Base-by-base conservation (phyloP, 495 filamentous ascomycete genomes). In the Podospora sp. region DNA sequence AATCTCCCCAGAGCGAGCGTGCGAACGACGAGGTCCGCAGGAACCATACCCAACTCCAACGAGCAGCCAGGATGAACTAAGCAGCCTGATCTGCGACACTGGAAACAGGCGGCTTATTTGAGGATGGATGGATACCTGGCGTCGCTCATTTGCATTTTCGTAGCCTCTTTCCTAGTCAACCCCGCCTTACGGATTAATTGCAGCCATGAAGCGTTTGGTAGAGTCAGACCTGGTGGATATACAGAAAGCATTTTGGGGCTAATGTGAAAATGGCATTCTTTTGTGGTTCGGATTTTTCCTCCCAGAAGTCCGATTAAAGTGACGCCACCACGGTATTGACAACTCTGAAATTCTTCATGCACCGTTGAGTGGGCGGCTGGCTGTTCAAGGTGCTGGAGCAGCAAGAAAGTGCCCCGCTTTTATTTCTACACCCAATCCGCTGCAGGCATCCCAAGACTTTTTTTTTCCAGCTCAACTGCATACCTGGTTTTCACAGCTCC, bases 1-100 rank as follows among this genome's bases (percentile, higher is more conserved):
- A 8, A 6, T n/a, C n/a, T 51, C 24, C 12, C 2, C 35, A 67
- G 65, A 63, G 59, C 60, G 65, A 67, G 9, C 16, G 8, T 7
- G 65, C 52, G 14, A 26, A 65, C 63, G 35, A 58, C 33, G 51
- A 65, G 50, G 63, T 65, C 1, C 51, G 63, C 27, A 49, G 33
- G 9, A 29, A 65, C 56, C 56, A 59, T 22, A 33, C 18, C 24
- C 2, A 59, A 9, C 26, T 59, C 8, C 21, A 62, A 21, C 33
- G 60, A 35, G 60, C 60, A 7, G 60, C 60, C 21, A 46, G 60
- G 60, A 49, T 62, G 60, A 59, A 59, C 21, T 35, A 6, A 59
- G 56, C n/a, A 18, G 7, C 27, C 3, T n/a, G 24, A 22, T 8
- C 7, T 2, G 52, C 8, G 52, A 18, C 12, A 46, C 52, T 24